phyloP scores from a whole-genome alignment of 2,329 filamentous ascomycete species.

The Cyphellophora europaea region DNA sequence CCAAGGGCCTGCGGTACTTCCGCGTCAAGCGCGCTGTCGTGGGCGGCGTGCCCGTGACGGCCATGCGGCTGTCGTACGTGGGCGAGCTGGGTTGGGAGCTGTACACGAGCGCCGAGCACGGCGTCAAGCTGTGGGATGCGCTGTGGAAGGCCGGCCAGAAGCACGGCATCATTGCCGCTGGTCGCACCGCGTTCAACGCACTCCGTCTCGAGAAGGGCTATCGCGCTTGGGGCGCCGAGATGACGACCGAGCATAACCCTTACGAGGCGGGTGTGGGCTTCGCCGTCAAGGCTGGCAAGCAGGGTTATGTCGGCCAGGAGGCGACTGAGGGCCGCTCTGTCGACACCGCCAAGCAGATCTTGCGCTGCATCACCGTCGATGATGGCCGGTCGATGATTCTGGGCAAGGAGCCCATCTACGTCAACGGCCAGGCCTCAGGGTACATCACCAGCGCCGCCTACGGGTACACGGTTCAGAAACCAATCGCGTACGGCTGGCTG shows the following conservation, averaged over 20 bases:
- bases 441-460: slow-evolving; percentile 55
- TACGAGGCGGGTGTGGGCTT: slow-evolving; percentile 48
- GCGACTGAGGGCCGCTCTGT: slow-evolving; percentile 37
- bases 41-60: slow-evolving; percentile 46
- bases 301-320: slow-evolving; percentile 41
- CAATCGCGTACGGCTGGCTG: slow-evolving; percentile 51
- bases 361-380: slow-evolving; percentile 46
- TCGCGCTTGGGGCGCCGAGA: slow-evolving; percentile 47
- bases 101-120: slow-evolving; percentile 50
- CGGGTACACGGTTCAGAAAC: slow-evolving; percentile 49
- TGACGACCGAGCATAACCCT: slow-evolving; percentile 53
- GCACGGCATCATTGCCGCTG: slow-evolving; percentile 49
- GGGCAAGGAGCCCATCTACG: slow-evolving; percentile 54
- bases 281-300: slow-evolving; percentile 33
- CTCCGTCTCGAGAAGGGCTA: slow-evolving; percentile 53
- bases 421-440: slow-evolving; percentile 37
- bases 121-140: slow-evolving; percentile 49
- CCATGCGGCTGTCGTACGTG: slow-evolving; percentile 49
- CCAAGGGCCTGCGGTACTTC: slow-evolving; percentile 41
- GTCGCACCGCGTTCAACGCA: slow-evolving; percentile 48
- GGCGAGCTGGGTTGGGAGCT: slow-evolving; percentile 57
- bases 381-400: slow-evolving; percentile 49
- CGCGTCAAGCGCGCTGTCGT: slow-evolving; percentile 40
- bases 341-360: slow-evolving; percentile 21
- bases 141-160: slow-evolving; percentile 46